Base-by-base conservation (phyloP, 1,284 basidiomycete species). In the Trichosporon ovoides region DNA sequence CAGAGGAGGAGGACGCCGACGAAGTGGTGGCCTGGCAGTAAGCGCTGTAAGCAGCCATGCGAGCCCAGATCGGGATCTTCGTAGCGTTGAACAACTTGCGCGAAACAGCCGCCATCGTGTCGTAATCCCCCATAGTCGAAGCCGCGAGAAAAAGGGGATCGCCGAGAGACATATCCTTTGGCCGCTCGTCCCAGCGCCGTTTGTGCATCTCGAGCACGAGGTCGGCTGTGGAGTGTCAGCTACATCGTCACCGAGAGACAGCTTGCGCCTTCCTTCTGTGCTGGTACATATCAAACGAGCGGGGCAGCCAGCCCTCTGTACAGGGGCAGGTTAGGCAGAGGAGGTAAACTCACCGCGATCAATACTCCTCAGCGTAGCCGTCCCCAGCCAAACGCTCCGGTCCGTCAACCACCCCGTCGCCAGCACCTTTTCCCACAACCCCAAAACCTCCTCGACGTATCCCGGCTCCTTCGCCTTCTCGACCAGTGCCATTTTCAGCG, bases 11-110 rank as follows among this genome's bases (percentile, higher is more conserved):
- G 1, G 16, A 19, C 9, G n/a, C n/a, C n/a, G n/a, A n/a, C n/a
- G n/a, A n/a, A n/a, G n/a, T n/a, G n/a, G 9, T 31, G 28, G 24
- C 43, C 24, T 48, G 43, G 24, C 43, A 48, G 43, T 48, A 48
- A 16, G 43, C 28, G 43, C 43, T 48, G 66, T 69, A 76, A 13
- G 72, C 73, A 2, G 72, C 70, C 12, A 65, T 33, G 31, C 72
- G 65, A 6, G 72, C 74, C 67, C 73, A 72, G n/a, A 57, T 57
- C 5, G 67, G 56, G 3, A 61, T 60, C 56, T 70, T 68, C 14
- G 63, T 61, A 49, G 56, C 36, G 55, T 73, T 74, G 63, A 70
- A 74, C 65, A 73, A 55, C 63, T 74, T 74, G 50, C 70, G 60
- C 38, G 65, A 64, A 20, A 61, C 65, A 9, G 57, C 13, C 12